Conservation (phyloP, 768 basidiomycete genomes). For the Macrolepiota fuliginosa region DNA sequence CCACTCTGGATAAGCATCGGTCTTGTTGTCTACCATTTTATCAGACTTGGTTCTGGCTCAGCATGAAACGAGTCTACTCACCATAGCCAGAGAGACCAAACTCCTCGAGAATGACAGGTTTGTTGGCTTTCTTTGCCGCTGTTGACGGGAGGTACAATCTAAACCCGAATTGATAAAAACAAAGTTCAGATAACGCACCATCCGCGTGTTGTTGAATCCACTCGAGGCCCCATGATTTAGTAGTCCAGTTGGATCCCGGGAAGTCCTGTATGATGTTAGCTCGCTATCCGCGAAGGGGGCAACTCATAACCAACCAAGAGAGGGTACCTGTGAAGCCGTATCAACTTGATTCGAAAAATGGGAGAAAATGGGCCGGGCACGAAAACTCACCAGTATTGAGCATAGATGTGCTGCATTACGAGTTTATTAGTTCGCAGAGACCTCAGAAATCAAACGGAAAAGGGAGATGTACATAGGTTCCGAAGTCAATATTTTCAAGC, state of each 20-base stretch:
- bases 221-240: slow-evolving; percentile 47
- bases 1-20: slow-evolving; percentile 49
- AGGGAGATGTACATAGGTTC: slow-evolving; percentile 43
- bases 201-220: slow-evolving; percentile 59
- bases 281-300: background rate
- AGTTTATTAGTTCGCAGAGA: slow-evolving; percentile 22
- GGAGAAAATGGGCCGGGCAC: background rate
- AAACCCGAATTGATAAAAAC: background rate
- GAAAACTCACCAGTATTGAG: slow-evolving; percentile 35
- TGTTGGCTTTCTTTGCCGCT: slow-evolving; percentile 52
- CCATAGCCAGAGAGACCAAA: slow-evolving; percentile 50
- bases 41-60: background rate
- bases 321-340: slow-evolving; percentile 30
- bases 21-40: slow-evolving; percentile 40
- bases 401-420: slow-evolving; percentile 38
- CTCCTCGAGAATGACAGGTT: slow-evolving; percentile 64
- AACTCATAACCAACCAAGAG: slow-evolving; percentile 25
- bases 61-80: slow-evolving; percentile 21
- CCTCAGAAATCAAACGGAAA: background rate
- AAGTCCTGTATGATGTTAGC: slow-evolving; percentile 29
- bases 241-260: slow-evolving; percentile 47
- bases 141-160: background rate
- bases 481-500: slow-evolving; percentile 55
- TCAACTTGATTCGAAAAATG: background rate
- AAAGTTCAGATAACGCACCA: slow-evolving; percentile 28